A percentile compares a stretch with the other conserved stretches of the same genome.
Evolutionary conservation across 2,329 filamentous ascomycete species (phyloP).

Genomic region (Alternaria ventricosa): DNA sequence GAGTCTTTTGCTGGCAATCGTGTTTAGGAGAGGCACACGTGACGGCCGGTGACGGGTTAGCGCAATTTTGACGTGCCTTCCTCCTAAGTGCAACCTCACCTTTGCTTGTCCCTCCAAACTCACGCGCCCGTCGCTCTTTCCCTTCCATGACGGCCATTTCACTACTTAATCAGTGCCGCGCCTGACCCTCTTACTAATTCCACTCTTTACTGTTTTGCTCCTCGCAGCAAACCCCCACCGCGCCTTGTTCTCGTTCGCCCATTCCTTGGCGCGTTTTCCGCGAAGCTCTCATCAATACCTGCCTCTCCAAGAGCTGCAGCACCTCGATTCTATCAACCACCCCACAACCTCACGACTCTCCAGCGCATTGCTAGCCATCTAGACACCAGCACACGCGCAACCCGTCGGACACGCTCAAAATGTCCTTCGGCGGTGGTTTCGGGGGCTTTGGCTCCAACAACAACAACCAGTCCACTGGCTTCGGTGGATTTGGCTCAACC

Average conservation of each 20-base stretch:
- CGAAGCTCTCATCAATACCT: conserved; percentile 29
- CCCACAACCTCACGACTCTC: conserved; percentile 23
- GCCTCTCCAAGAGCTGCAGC: conserved; percentile 25
- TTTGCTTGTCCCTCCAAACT: conserved; percentile 21
- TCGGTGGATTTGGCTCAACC: conserved; percentile 52
- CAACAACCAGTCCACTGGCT: conserved; percentile 38
- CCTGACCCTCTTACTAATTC: conserved; percentile 25
- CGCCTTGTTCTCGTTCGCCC: conserved; percentile 20
- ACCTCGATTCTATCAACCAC: conserved; percentile 23
- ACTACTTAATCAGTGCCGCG: conserved; percentile 40
- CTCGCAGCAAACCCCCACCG: conserved; percentile 23
- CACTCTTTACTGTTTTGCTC: conserved; percentile 25
- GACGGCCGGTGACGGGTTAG: conserved; percentile 20
- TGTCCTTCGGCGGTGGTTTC: conserved; percentile 60
- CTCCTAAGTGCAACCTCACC: conserved; percentile 24
- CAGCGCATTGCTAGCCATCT: conserved; percentile 28
- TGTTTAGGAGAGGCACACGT: conserved; percentile 19
- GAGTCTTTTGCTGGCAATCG: conserved; percentile 3
- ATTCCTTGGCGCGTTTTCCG: conserved; percentile 45
- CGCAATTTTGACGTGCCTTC: conserved; percentile 15
- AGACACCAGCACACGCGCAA: conserved; percentile 28
- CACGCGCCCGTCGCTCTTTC: conserved; percentile 30
- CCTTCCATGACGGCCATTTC: conserved; percentile 37
- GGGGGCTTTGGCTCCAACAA: conserved; percentile 55
- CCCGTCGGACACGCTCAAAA: conserved; percentile 32